phyloP scores from a whole-genome alignment of 208 protist genomes.

The Trichomonas gallinae region DNA sequence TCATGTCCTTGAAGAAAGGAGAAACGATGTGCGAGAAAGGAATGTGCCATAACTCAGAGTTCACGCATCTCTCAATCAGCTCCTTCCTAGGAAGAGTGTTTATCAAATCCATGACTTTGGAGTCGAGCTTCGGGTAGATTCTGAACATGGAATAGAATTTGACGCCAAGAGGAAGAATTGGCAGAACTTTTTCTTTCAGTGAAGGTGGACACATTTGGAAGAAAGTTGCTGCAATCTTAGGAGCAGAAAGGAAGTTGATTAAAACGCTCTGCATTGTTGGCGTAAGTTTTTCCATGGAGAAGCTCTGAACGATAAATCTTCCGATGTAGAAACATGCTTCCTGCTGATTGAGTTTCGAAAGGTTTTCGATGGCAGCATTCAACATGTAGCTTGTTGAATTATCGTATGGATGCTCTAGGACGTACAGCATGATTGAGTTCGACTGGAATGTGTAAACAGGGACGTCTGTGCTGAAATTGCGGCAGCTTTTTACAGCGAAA shows the following conservation, averaged over 20 bases:
- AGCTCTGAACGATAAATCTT: not conserved
- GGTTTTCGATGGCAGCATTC: not conserved
- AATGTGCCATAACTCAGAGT: not conserved
- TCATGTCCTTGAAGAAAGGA: not conserved
- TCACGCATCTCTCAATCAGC: not conserved
- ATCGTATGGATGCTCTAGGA: not conserved
- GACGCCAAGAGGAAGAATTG: not conserved
- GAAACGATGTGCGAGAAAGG: not conserved
- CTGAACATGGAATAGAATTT: not conserved
- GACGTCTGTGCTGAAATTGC: not conserved
- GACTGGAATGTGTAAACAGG: not conserved
- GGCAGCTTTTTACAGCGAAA: not conserved
- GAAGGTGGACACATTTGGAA: not conserved
- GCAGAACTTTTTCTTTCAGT: not conserved
- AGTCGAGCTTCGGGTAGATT: not conserved
- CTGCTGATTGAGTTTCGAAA: not conserved
- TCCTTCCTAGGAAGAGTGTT: not conserved
- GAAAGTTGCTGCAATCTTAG: not conserved
- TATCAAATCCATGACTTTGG: not conserved
- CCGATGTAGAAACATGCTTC: not conserved
- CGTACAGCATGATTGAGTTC: not conserved
- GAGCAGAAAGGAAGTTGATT: not conserved
- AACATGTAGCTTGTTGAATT: not conserved
- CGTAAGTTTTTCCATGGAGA: not conserved
- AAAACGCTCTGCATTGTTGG: not conserved